Percentiles rank a stretch among this genome's conserved stretches.
Evolutionary conservation across 2,329 filamentous ascomycete genomes (phyloP).

Genomic region (Aspergillus luchuensis): DNA sequence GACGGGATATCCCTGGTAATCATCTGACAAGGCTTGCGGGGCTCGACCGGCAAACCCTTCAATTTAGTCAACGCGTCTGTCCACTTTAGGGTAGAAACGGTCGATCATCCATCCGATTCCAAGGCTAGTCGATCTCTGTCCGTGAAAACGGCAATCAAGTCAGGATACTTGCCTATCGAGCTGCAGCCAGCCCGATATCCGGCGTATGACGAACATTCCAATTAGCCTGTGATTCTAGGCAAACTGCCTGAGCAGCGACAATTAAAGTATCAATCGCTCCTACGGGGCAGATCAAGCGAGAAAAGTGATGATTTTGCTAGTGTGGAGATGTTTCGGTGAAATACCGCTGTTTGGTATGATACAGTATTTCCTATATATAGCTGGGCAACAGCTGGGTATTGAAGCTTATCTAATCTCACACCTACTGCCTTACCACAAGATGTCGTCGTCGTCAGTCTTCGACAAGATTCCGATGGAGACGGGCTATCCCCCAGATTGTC

Average conservation of each 20-base stretch:
- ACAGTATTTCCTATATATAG: slow-evolving; percentile 1
- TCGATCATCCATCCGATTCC: slow-evolving; percentile 7
- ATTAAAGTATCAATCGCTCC: neutral
- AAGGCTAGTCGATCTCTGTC: slow-evolving; percentile 7
- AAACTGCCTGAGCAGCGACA: neutral
- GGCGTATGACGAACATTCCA: neutral
- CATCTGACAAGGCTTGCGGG: slow-evolving; percentile 11
- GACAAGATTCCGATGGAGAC: neutral
- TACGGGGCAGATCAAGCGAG: neutral
- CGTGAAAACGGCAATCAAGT: neutral
- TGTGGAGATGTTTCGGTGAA: neutral
- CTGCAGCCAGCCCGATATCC: neutral
- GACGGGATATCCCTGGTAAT: neutral
- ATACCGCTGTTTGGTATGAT: slow-evolving; percentile 1
- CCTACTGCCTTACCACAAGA: neutral
- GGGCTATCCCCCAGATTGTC: neutral
- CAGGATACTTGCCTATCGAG: neutral
- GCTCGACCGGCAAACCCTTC: slow-evolving; percentile 4
- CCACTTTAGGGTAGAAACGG: slow-evolving; percentile 5
- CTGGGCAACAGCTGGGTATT: neutral
- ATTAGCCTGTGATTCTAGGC: neutral
- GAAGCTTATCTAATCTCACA: slow-evolving; percentile 3
- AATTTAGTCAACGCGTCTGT: slow-evolving; percentile 2
- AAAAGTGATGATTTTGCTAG: neutral
- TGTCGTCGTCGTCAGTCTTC: neutral